Conservation (phyloP, 768 basidiomycete species). For the Sporobolomyces phaffii region DNA sequence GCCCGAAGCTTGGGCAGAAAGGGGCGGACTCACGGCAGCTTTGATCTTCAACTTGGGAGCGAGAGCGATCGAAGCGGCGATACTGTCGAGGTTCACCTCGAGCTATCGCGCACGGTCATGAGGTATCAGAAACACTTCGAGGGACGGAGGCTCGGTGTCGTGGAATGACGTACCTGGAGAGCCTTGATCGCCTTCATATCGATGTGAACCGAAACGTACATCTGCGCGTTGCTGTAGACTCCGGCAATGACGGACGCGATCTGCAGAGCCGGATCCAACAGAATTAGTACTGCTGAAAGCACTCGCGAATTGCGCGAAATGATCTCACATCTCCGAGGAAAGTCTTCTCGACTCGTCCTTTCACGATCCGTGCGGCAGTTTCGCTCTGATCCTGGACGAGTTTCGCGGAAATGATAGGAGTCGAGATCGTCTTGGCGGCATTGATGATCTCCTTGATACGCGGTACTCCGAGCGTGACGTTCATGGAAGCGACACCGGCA, state of each 20-base stretch:
- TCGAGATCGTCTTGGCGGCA: constrained; percentile 92
- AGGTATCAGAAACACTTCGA: too few relatives aligned
- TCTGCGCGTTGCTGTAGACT: constrained; percentile 87
- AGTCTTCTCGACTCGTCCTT: constrained; percentile 91
- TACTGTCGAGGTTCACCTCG: constrained; percentile 83
- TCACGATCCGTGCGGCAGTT: constrained; percentile 94
- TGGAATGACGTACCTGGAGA: constrained; percentile 58
- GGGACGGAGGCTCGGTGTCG: constrained; percentile 13
- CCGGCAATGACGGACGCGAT: constrained; percentile 89
- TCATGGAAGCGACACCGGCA: constrained; percentile 99
- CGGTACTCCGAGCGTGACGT: constrained; percentile 97
- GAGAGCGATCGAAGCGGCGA: constrained; percentile 82
- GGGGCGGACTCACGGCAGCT: constrained; percentile 57
- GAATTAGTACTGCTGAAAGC: background rate
- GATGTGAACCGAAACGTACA: constrained; percentile 86
- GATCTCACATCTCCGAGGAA: constrained; percentile 74
- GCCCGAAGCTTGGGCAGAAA: background rate
- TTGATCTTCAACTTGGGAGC: constrained; percentile 89
- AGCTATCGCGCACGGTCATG: constrained; percentile 53
- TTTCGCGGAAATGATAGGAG: constrained; percentile 96
- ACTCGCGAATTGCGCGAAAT: background rate
- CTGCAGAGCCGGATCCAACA: constrained; percentile 50
- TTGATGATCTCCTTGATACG: constrained; percentile 99
- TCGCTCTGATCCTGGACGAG: constrained; percentile 71
- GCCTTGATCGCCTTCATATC: constrained; percentile 81